Conservation (phyloP, 2,329 filamentous ascomycete species). For the Zymoseptoria passerinii region DNA sequence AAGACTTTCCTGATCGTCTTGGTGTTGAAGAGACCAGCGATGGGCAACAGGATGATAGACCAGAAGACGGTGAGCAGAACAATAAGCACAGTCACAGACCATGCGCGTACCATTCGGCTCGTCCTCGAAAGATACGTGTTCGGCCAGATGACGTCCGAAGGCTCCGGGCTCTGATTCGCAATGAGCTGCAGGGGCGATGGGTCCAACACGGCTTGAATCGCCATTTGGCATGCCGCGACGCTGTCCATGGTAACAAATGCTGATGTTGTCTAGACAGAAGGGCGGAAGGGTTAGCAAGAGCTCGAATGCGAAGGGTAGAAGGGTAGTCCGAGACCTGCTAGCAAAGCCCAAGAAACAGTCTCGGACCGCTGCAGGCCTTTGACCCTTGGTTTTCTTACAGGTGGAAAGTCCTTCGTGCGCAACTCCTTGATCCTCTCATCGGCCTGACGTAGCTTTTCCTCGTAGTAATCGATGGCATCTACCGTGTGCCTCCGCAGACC, state of each 20-base stretch:
- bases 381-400: too few species aligned
- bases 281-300: too few species aligned
- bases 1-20: constrained; percentile 69
- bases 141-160: constrained; percentile 86
- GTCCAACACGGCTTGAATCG: constrained; percentile 87
- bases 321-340: too few species aligned
- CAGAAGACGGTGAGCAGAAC: constrained; percentile 77
- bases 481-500: constrained; percentile 62
- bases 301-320: too few species aligned
- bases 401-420: constrained; percentile 64
- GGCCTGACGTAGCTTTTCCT: constrained; percentile 69
- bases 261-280: too few species aligned
- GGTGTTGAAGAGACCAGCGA: constrained; percentile 72
- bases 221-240: constrained; percentile 87
- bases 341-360: too few species aligned
- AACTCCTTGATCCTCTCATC: constrained; percentile 66
- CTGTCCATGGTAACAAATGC: constrained; percentile 98
- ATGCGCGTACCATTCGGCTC: constrained; percentile 66
- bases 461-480: constrained; percentile 91
- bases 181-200: constrained; percentile 78
- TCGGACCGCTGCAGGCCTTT: too few species aligned
- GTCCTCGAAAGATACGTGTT: constrained; percentile 79
- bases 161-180: constrained; percentile 78
- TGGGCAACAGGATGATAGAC: constrained; percentile 69
- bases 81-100: constrained; percentile 77